Conservation (phyloP, 2,329 filamentous ascomycete species). For the Drechslerella coelobrocha region DNA sequence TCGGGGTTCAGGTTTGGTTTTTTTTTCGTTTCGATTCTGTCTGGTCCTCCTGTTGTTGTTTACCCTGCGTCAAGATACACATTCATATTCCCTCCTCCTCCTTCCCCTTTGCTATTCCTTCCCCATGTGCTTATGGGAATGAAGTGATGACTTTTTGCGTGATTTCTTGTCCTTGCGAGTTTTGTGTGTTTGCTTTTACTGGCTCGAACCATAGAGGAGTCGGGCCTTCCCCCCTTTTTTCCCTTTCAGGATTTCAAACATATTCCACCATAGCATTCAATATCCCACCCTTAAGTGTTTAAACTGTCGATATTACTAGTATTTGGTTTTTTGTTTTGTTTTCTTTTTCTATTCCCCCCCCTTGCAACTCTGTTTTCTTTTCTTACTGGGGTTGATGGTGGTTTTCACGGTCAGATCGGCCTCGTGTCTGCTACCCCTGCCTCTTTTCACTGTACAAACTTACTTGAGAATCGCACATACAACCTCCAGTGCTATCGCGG, state of each 20-base stretch:
- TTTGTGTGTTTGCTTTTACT: constrained; percentile 14
- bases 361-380: not conserved
- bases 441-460: not conserved
- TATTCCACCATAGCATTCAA: not conserved
- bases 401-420: not conserved
- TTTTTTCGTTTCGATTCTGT: constrained; percentile 10
- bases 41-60: constrained; percentile 11
- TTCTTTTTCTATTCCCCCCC: not conserved
- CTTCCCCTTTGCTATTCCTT: not conserved
- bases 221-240: constrained; percentile 30
- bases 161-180: constrained; percentile 20
- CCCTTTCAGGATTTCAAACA: not conserved
- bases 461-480: constrained; percentile 24
- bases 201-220: constrained; percentile 46
- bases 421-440: not conserved
- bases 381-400: not conserved
- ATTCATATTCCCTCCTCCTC: not conserved
- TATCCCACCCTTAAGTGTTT: not conserved
- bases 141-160: constrained; percentile 39
- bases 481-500: not conserved
- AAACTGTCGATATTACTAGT: constrained; percentile 29
- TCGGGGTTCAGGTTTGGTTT: constrained; percentile 50
- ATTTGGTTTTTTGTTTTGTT: not conserved
- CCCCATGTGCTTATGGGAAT: constrained; percentile 29
- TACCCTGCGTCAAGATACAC: constrained; percentile 5